Base-by-base conservation (phyloP, 1,284 basidiomycete genomes). In the Sanghuangporus sanghuang region DNA sequence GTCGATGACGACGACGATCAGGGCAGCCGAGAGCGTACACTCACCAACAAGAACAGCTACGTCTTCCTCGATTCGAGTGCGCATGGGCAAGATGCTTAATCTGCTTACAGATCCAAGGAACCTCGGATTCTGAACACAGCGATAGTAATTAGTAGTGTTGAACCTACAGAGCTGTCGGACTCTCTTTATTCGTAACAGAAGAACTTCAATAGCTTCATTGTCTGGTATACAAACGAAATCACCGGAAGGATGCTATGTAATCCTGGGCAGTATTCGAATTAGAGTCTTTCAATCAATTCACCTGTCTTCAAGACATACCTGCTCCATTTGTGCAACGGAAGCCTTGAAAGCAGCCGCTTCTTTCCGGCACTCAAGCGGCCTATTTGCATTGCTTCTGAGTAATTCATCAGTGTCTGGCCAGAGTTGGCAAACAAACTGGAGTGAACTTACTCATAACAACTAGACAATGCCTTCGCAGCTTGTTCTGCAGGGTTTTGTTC, bases 291-390 rank as follows among this genome's bases (percentile, higher is more conserved):
- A 8, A 27, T 16, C 18, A 18, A 12, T 32, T 4, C 27, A 50
- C 16, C 16, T 12, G 7, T 8, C 27, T n/a, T n/a, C 14, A 12
- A 35, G 5, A 55, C 78, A 67, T 64, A 84, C 85, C 73, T 81
- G 78, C 73, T 95, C 92, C 69, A 90, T 78, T 59, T 80, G 75
- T 11, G 81, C 80, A 16, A 94, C 89, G 1, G 88, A 83, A 38
- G 77, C 71, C 71, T 87, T 93, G 78, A 95, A 95, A 21, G 79
- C 80, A n/a, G 76, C 74, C 4, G 92, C 90, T 70, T 92, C 84
- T 66, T 78, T 80, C 87, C 87, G 92, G 74, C 92, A 95, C 68
- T 93, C 84, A 49, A 95, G 74, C 23, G 91, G 79, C 5, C 79
- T 83, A 0, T 76, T 75, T 5, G 78, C 73, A 70, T 92, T 82